A percentile compares a stretch with the other conserved stretches of the same genome.
Evolutionary conservation across 768 basidiomycete genomes (phyloP).

Genomic region (Suillus occidentalis): DNA sequence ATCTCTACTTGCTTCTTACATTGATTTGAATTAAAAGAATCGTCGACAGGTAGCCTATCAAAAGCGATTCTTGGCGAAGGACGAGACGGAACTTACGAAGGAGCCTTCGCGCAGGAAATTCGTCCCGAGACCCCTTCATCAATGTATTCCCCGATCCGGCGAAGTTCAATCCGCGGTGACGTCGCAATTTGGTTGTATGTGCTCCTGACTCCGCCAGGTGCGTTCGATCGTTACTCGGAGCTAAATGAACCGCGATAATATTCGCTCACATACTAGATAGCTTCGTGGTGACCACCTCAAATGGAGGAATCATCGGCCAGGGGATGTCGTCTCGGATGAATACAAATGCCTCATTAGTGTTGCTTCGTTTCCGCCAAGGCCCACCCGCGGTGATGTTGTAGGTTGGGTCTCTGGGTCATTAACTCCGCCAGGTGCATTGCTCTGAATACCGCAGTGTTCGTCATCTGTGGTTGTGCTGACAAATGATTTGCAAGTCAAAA

Average conservation of each 20-base stretch:
- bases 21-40: background rate
- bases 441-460: background rate
- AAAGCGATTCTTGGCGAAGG: background rate
- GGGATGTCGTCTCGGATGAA: background rate
- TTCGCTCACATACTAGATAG: background rate
- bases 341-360: background rate
- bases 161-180: background rate
- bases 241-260: background rate
- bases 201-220: background rate
- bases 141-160: background rate
- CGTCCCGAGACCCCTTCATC: background rate
- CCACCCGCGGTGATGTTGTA: background rate
- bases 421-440: background rate
- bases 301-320: background rate
- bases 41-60: background rate
- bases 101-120: background rate
- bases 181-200: background rate
- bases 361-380: background rate
- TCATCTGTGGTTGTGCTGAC: too few relatives aligned
- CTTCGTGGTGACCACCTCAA: background rate
- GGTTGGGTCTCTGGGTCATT: background rate
- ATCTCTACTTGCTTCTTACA: background rate
- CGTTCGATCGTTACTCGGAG: background rate
- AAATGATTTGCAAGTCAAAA: too few relatives aligned
- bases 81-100: background rate